Percentiles rank a stretch among this genome's conserved stretches.
Evolutionary conservation across 139 green algal species (phyloP).

Genomic region (Asterochloris erici): DNA sequence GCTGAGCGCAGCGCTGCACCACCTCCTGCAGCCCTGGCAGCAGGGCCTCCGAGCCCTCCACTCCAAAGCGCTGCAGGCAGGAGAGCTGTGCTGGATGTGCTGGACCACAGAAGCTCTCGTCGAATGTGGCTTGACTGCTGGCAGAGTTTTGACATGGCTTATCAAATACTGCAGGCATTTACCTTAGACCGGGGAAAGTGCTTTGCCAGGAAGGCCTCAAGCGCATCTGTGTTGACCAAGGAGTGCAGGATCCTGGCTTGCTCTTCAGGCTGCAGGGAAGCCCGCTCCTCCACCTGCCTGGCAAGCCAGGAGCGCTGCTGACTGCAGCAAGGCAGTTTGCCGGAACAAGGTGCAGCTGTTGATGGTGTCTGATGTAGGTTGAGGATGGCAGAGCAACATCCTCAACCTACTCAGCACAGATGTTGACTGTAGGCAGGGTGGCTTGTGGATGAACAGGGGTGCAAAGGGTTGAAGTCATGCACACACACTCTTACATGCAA

Average conservation of each 20-base stretch:
- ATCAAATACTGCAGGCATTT: background rate
- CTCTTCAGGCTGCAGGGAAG: background rate
- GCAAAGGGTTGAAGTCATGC: background rate
- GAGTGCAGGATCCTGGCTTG: slow-evolving; percentile 9
- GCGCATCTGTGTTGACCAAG: slow-evolving; percentile 33
- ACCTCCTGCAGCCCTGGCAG: slow-evolving; percentile 43
- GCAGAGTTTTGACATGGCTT: background rate
- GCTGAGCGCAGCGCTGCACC: slow-evolving; percentile 25
- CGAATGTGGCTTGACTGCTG: background rate
- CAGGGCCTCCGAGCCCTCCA: slow-evolving; percentile 65
- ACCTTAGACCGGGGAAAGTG: slow-evolving; percentile 62
- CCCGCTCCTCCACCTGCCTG: slow-evolving; percentile 13
- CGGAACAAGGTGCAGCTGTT: background rate
- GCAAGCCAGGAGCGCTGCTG: slow-evolving; percentile 31
- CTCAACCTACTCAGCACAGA: background rate
- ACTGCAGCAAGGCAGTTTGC: background rate
- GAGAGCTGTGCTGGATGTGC: background rate
- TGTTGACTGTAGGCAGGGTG: background rate
- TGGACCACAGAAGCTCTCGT: background rate
- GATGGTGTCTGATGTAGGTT: background rate
- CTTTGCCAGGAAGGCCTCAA: slow-evolving; percentile 54
- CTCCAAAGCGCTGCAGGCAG: slow-evolving; percentile 46
- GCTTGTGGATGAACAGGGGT: background rate
- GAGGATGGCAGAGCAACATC: background rate
- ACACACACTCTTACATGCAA: background rate